These are phyloP conservation scores for Candida pseudoviswanathii DNA, from an alignment of 1,139 yeast species.

Conservation along the genomic window DNA sequence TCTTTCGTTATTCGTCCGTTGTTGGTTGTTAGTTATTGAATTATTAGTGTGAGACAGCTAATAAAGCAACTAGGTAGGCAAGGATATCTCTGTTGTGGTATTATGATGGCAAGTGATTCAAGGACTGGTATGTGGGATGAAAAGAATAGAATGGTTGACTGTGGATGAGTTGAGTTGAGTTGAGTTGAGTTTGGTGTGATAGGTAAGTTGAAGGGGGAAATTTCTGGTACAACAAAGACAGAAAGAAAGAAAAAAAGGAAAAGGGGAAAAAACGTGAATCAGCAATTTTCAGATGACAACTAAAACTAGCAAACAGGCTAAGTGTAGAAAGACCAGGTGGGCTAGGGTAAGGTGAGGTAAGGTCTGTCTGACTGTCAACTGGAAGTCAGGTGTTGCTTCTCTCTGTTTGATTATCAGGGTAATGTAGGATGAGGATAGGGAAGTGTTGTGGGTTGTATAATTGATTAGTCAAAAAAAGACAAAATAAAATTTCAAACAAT, in stretches of 20 bases:
- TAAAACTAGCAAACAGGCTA: background rate
- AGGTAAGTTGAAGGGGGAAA: background rate
- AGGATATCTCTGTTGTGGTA: too few species aligned
- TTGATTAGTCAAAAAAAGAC: too few species aligned
- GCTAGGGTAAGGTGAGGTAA: too few species aligned
- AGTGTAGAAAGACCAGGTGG: background rate
- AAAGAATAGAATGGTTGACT: background rate
- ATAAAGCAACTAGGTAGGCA: background rate
- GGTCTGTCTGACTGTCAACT: too few species aligned
- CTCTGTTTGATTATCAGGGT: too few species aligned
- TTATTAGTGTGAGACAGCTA: background rate
- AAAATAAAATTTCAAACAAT: too few species aligned
- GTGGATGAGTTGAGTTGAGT: background rate
- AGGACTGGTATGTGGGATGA: too few species aligned
- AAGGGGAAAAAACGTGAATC: background rate
- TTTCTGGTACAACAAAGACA: background rate
- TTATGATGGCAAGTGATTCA: too few species aligned
- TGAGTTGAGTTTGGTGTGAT: too few species aligned
- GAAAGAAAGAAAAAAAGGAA: background rate
- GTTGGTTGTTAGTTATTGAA: background rate
- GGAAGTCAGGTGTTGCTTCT: too few species aligned
- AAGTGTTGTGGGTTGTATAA: background rate
- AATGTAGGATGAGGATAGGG: background rate
- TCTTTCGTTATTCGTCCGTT: background rate
- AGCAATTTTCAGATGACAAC: constrained; percentile 1